Base-by-base conservation (phyloP, 306 rosid genomes). In the Cyclanthera cordifolia region DNA sequence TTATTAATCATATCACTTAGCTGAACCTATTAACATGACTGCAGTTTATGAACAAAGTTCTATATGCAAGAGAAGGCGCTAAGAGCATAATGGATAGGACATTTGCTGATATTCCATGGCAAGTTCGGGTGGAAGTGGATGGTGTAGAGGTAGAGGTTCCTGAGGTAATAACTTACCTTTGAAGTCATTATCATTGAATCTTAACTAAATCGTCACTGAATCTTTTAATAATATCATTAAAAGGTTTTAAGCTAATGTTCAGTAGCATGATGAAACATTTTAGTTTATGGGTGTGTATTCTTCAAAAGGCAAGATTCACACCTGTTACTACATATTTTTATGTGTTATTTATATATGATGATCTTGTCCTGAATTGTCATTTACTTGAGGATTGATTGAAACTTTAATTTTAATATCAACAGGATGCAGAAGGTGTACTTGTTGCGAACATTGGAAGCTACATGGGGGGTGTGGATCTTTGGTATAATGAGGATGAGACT, bases 1-100 rank as follows among this genome's bases (percentile, higher is more conserved):
- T 67, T 23, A 21, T 48, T 50, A 49, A 48, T 23, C 39, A 67
- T 49, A 48, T 51, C 48, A 15, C 53, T 50, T 69, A 70, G 43
- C 74, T 54, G 74, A 70, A 20, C 14, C 48, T 9, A 27, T 74
- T 72, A 57, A 52, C 63, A 41, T 39, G n/a, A 73, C 34, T 87
- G 87, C 97, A 94, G 99, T 94, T 94, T 78, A 94, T 94, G 99
- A 94, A 94, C 74, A 94, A 94, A 85, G 99, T 94, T 65, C 97
- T 94, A 72, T 94, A 94, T 75, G 99, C 99, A 64, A 82, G 99
- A 85, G 99, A 94, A 85, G 99, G 99, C 0, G 99, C 99, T 16
- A 94, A 77, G 85, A 82, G 86, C 60, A 94, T 94, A 69, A 94
- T 94, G 85, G 99, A 94, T 61, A 88, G 97, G 81, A 90, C 99